Evolutionary conservation across 2,329 filamentous ascomycete genomes (phyloP), one percentile per base, ranked within the genome.

Genomic region (Uncinocarpus reesii): DNA sequence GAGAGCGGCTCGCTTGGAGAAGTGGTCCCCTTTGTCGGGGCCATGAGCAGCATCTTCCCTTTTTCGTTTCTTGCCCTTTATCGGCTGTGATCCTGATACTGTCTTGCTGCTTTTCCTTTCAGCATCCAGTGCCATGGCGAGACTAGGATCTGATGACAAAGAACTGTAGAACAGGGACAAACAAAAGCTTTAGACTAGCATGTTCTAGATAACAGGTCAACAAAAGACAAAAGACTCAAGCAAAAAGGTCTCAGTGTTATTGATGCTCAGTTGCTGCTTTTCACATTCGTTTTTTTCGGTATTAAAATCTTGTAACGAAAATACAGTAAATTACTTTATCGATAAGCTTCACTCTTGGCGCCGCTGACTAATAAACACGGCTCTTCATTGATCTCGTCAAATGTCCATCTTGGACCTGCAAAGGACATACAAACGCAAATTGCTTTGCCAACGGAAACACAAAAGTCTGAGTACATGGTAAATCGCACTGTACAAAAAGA

Each of bases 61-160:
- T 55, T 66, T 62, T 23, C 58, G 56, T 46, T 65, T 66, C 51
- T 63, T 64, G 42, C 51, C 61, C 42, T 59, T 58, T 48, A 59
- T 62, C 13, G n/a, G 8, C 4, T 31, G 7, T 28, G 40, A 41
- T 36, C 23, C n/a, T 15, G 26, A 13, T 24, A 41, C 28, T 18
- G 10, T 16, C 11, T 26, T 24, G 7, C 34, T 36, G 21, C 42
- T 34, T 16, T 21, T 20, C 20, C 24, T 41, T 18, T 35, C 28
- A 11, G 15, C 34, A 10, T 40, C 37, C 10, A 26, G 20, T 4
- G 36, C 28, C 45, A 47, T 47, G 15, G 7, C 15, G n/a, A 11
- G 28, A 29, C n/a, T n/a, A n/a, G n/a, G n/a, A n/a, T n/a, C n/a
- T n/a, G n/a, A n/a, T n/a, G n/a, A n/a, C n/a, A n/a, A n/a, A n/a